Conservation (phyloP, 805 yeast species). For the Torulaspora delbrueckii region DNA sequence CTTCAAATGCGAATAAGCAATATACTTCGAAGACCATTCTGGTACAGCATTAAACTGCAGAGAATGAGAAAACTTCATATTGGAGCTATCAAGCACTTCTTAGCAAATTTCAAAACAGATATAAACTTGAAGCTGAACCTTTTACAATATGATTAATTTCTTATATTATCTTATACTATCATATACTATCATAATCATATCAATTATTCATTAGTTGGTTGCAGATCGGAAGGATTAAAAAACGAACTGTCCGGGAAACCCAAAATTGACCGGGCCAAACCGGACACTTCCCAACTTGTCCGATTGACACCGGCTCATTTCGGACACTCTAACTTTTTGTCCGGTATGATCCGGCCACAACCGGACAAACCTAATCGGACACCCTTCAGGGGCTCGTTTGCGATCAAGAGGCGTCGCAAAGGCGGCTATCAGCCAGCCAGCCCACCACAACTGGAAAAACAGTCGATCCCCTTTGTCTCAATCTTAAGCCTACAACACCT, state of each 20-base stretch:
- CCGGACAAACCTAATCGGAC: not conserved
- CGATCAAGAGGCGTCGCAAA: not conserved
- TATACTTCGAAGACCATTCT: constrained; percentile 91
- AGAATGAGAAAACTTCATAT: constrained; percentile 92
- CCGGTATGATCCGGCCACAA: not conserved
- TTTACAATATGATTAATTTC: too few species aligned
- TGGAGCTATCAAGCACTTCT: not conserved
- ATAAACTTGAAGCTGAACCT: too few species aligned
- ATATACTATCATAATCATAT: too few species aligned
- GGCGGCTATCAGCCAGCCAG: constrained; percentile 1
- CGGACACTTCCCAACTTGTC: not conserved
- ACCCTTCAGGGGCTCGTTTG: not conserved
- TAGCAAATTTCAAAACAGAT: too few species aligned
- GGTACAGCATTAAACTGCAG: constrained; percentile 97
- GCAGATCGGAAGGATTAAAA: not conserved
- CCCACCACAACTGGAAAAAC: not conserved
- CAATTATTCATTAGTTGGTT: not conserved
- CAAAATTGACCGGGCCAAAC: too few species aligned
- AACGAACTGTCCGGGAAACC: too few species aligned
- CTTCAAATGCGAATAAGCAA: constrained; percentile 83
- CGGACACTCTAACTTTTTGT: not conserved
- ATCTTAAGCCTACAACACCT: not conserved
- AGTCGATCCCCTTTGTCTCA: not conserved
- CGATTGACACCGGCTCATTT: not conserved
- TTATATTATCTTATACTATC: too few species aligned